Percentiles rank a stretch among this genome's conserved stretches.
phyloP scores from a whole-genome alignment of 2,329 filamentous ascomycete genomes.

The Epichloe brachyelytri region DNA sequence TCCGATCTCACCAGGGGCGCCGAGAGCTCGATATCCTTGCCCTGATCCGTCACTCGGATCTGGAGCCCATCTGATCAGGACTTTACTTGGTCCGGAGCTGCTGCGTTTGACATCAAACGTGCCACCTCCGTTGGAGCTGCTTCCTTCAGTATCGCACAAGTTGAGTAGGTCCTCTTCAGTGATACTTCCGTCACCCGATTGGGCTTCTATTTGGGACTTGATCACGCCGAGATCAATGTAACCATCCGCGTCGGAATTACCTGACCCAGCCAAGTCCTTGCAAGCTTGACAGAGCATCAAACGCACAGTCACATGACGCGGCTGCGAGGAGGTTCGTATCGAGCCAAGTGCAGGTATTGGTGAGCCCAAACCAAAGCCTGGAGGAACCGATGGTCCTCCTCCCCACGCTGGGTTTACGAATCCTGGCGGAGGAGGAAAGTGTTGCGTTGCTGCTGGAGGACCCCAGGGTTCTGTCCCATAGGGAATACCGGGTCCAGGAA shows the following conservation, averaged over 20 bases:
- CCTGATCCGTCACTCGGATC: slow-evolving; percentile 31
- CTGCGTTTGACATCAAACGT: slow-evolving; percentile 58
- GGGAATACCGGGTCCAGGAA: slow-evolving; percentile 31
- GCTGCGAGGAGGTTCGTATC: slow-evolving; percentile 30
- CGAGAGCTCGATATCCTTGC: slow-evolving; percentile 31
- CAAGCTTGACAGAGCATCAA: slow-evolving; percentile 68
- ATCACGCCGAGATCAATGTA: slow-evolving; percentile 59
- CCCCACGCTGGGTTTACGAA: slow-evolving; percentile 30
- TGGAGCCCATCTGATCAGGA: slow-evolving; percentile 41
- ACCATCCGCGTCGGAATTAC: slow-evolving; percentile 36
- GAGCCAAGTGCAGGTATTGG: slow-evolving; percentile 17
- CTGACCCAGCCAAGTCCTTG: slow-evolving; percentile 39
- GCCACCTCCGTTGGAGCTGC: slow-evolving; percentile 76
- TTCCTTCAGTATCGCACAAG: slow-evolving; percentile 86
- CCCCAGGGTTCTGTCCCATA: slow-evolving; percentile 29
- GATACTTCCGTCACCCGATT: slow-evolving; percentile 25
- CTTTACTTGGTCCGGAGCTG: slow-evolving; percentile 21
- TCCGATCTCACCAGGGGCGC: slow-evolving; percentile 55
- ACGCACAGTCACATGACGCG: slow-evolving; percentile 56
- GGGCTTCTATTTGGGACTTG: slow-evolving; percentile 51
- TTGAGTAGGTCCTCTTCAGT: slow-evolving; percentile 59
- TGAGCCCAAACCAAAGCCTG: slow-evolving; percentile 22
- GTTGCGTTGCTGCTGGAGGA: slow-evolving; percentile 20
- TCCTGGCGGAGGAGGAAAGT: slow-evolving; percentile 31
- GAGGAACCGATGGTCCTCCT: slow-evolving; percentile 20